Percentiles rank a stretch among this genome's conserved stretches.
Conservation (phyloP, 2,329 filamentous ascomycete genomes). For the Cladosporium sp. region DNA sequence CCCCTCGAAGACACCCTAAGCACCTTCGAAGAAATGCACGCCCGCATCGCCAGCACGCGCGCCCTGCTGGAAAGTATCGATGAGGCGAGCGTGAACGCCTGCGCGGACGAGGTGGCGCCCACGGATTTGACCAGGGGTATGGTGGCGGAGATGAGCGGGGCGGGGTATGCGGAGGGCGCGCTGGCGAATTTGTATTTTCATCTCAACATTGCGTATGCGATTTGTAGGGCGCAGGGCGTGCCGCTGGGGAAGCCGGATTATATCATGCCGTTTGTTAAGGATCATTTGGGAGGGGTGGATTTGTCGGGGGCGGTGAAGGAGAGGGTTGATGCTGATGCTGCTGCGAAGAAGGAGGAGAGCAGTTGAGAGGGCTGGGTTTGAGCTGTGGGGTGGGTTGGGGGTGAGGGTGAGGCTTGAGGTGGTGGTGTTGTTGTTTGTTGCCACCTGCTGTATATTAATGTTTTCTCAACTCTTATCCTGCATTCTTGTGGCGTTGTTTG, state of each 20-base stretch:
- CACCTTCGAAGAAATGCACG: constrained; percentile 2
- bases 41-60: not conserved
- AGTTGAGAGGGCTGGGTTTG: too few relatives aligned
- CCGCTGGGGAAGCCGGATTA: constrained; percentile 5
- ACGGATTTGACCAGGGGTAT: not conserved
- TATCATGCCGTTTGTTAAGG: constrained; percentile 1
- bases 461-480: too few relatives aligned
- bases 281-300: not conserved
- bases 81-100: not conserved
- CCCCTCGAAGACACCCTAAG: not conserved
- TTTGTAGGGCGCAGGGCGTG: constrained; percentile 2
- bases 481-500: too few relatives aligned
- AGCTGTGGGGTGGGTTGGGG: too few relatives aligned
- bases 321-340: too few relatives aligned
- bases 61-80: not conserved
- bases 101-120: not conserved
- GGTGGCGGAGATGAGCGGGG: not conserved
- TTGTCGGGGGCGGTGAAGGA: too few relatives aligned
- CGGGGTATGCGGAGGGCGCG: not conserved
- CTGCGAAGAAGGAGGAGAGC: too few relatives aligned
- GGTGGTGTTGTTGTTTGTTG: too few relatives aligned
- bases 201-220: constrained; percentile 5
- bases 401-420: too few relatives aligned
- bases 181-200: constrained; percentile 8
- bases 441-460: too few relatives aligned